Evolutionary conservation across 179 eudicot species (phyloP).

Genomic region (Spergularia azorica): DNA sequence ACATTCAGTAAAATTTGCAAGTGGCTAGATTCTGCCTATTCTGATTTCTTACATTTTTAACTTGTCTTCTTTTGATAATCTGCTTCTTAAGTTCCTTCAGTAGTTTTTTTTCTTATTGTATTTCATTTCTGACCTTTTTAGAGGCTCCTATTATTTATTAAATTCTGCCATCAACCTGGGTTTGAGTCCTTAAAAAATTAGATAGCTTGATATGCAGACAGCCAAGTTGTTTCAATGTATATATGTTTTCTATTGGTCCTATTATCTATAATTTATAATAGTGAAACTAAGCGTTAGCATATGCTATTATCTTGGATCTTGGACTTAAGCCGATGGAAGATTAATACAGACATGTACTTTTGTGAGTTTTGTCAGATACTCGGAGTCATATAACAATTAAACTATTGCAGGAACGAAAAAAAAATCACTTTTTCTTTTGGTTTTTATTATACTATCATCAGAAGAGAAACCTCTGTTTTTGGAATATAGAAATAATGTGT

Average conservation of each 20-base stretch:
- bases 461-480: no score
- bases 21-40: background rate
- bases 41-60: background rate
- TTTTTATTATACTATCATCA: background rate
- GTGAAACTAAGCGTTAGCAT: constrained; percentile 6
- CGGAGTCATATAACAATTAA: background rate
- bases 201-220: background rate
- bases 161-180: no score
- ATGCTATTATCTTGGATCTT: constrained; percentile 22
- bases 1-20: background rate
- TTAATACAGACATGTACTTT: background rate
- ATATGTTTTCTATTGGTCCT: constrained; percentile 7
- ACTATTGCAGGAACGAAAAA: no score
- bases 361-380: background rate
- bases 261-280: constrained; percentile 8
- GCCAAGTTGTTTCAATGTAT: background rate
- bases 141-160: no score
- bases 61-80: background rate
- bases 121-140: no score
- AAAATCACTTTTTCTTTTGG: no score
- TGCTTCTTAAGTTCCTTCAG: background rate
- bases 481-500: no score
- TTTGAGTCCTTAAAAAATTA: background rate
- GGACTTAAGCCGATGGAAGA: constrained; percentile 10
- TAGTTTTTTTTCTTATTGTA: no score